phyloP scores from a whole-genome alignment of 257 asterid species.

The Solanum sejunctum region DNA sequence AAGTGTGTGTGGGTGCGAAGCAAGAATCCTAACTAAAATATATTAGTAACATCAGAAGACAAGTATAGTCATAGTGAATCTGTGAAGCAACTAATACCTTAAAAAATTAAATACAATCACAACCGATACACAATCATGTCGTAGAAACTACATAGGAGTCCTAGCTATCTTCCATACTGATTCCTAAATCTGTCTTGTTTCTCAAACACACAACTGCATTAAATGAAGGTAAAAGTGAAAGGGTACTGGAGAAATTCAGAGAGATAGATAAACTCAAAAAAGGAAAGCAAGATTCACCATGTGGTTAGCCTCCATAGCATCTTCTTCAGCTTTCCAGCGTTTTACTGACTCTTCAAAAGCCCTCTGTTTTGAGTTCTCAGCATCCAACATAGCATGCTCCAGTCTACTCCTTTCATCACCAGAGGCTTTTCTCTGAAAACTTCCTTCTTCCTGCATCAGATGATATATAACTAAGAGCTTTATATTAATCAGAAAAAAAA shows the following conservation, averaged over 20 bases:
- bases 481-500: neutral
- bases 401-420: slow-evolving; percentile 21
- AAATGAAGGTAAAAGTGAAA: neutral
- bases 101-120: neutral
- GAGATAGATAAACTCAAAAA: neutral
- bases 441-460: slow-evolving; percentile 35
- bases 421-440: neutral
- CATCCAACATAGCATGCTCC: slow-evolving; percentile 31
- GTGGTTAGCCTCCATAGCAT: slow-evolving; percentile 32
- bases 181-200: neutral
- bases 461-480: slow-evolving; percentile 8
- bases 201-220: neutral
- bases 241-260: neutral
- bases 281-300: slow-evolving; percentile 25
- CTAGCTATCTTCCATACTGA: neutral
- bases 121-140: neutral
- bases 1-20: neutral
- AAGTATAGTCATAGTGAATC: neutral
- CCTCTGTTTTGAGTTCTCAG: slow-evolving; percentile 27
- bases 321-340: slow-evolving; percentile 48
- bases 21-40: neutral
- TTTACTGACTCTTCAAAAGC: slow-evolving; percentile 37
- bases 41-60: neutral
- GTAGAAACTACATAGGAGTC: neutral
- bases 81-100: neutral